These are phyloP conservation scores for Teratosphaeria gauchensis DNA, from an alignment of 2,329 filamentous ascomycete species.

Conservation along the genomic window DNA sequence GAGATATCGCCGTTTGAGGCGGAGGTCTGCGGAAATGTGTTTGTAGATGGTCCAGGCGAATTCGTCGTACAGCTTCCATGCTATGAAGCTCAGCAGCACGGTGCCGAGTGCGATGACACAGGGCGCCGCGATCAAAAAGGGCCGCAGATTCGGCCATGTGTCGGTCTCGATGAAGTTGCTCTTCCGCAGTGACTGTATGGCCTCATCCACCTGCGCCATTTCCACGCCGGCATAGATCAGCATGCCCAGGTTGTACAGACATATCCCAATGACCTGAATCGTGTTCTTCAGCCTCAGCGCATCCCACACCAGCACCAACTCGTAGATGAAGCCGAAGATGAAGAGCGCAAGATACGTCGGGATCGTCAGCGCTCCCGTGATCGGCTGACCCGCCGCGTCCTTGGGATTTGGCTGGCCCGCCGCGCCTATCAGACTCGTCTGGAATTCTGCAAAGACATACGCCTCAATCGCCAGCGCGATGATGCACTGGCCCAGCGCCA, in stretches of 20 bases:
- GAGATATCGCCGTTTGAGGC: slow-evolving; percentile 93
- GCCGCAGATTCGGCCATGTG: slow-evolving; percentile 61
- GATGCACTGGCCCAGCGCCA: slow-evolving; percentile 65
- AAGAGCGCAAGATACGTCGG: slow-evolving; percentile 93
- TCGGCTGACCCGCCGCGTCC: slow-evolving; percentile 22
- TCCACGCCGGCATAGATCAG: slow-evolving; percentile 90
- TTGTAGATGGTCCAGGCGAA: slow-evolving; percentile 99
- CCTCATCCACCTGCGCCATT: slow-evolving; percentile 76
- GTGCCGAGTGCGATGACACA: slow-evolving; percentile 71
- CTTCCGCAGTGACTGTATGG: slow-evolving; percentile 48
- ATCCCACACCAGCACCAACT: slow-evolving; percentile 83
- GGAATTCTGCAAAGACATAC: slow-evolving; percentile 84
- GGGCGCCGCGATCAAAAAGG: slow-evolving; percentile 77
- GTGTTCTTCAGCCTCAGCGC: slow-evolving; percentile 92
- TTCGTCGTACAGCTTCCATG: slow-evolving; percentile 96
- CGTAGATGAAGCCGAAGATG: slow-evolving; percentile 94
- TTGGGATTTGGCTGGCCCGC: slow-evolving; percentile 7
- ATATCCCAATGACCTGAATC: slow-evolving; percentile 94
- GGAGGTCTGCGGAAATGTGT: slow-evolving; percentile 92
- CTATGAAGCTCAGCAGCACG: slow-evolving; percentile 61
- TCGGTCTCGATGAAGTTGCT: slow-evolving; percentile 33
- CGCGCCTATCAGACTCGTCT: slow-evolving; percentile 42
- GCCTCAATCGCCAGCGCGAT: slow-evolving; percentile 77
- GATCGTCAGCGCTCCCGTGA: slow-evolving; percentile 51
- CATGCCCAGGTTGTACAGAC: slow-evolving; percentile 82